Conservation (phyloP, 1,284 basidiomycete species). For the Puccinia sorghi region DNA sequence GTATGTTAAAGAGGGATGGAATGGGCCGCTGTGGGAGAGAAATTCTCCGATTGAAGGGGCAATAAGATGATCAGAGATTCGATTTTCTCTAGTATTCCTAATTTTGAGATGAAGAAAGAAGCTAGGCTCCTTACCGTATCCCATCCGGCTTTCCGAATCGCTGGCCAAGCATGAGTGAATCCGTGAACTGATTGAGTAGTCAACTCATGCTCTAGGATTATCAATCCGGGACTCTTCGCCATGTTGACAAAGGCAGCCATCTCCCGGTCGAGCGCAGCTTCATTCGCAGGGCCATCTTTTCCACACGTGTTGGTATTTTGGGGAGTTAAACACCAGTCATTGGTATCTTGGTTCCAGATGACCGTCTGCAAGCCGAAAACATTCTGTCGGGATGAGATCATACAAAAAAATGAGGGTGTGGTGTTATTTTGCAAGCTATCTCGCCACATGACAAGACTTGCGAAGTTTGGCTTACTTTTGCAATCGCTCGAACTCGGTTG, state of each 20-base stretch:
- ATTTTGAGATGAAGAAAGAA: neutral
- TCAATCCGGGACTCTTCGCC: conserved; percentile 69
- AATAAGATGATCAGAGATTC: neutral
- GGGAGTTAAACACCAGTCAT: conserved; percentile 49
- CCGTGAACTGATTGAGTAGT: conserved; percentile 66
- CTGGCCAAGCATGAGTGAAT: conserved; percentile 70
- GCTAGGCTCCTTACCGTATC: conserved; percentile 61
- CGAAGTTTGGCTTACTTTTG: conserved; percentile 32
- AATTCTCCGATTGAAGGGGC: neutral
- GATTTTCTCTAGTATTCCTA: neutral
- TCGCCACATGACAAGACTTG: neutral
- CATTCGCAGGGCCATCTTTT: conserved; percentile 26
- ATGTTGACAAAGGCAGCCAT: conserved; percentile 16
- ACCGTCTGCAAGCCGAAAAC: conserved; percentile 65
- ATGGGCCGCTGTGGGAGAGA: conserved; percentile 41
- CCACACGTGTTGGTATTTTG: conserved; percentile 44
- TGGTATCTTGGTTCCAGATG: conserved; percentile 70
- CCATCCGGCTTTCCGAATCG: conserved; percentile 71
- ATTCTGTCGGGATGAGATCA: conserved; percentile 53
- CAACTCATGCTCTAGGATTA: conserved; percentile 83
- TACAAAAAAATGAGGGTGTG: neutral
- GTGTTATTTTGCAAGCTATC: neutral
- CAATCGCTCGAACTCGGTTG: conserved; percentile 50
- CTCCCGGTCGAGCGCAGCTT: conserved; percentile 33
- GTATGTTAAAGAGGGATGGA: conserved; percentile 27